Conservation (phyloP, 257 asterid species). For the Solanum arcanum region DNA sequence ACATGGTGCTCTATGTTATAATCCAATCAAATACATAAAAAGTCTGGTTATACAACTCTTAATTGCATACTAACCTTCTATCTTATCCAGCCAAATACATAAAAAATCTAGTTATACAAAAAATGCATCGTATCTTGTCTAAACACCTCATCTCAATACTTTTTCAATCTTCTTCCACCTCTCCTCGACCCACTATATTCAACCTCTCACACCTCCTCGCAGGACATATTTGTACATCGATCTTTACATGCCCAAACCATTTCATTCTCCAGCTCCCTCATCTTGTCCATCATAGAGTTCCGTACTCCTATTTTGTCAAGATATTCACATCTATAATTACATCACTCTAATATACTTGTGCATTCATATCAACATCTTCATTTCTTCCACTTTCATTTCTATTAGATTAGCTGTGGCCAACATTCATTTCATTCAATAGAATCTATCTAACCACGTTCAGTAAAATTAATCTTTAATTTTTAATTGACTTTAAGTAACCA, state of each 20-base stretch:
- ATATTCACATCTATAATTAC: no score
- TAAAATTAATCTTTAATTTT: no score
- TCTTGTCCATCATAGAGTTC: accelerated
- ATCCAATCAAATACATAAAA: not conserved
- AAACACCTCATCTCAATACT: not conserved
- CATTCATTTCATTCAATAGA: no score
- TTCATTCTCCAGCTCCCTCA: not conserved
- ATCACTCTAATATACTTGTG: accelerated
- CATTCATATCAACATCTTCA: not conserved
- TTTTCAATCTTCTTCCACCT: not conserved
- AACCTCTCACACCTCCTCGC: no score
- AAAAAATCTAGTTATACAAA: no score
- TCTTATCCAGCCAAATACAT: no score
- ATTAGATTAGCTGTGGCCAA: not conserved
- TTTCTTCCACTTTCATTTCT: not conserved
- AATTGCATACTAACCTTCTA: accelerated
- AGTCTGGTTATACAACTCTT: not conserved
- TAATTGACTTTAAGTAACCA: not conserved
- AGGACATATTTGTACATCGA: accelerated
- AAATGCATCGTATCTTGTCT: not conserved
- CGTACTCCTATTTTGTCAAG: not conserved
- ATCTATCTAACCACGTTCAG: accelerated
- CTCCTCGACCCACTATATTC: not conserved
- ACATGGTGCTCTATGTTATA: not conserved
- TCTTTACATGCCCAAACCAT: not conserved